Percentiles rank a stretch among this genome's conserved stretches.
phyloP scores from a whole-genome alignment of 805 yeast genomes.

The Pichia pseudocactophila region DNA sequence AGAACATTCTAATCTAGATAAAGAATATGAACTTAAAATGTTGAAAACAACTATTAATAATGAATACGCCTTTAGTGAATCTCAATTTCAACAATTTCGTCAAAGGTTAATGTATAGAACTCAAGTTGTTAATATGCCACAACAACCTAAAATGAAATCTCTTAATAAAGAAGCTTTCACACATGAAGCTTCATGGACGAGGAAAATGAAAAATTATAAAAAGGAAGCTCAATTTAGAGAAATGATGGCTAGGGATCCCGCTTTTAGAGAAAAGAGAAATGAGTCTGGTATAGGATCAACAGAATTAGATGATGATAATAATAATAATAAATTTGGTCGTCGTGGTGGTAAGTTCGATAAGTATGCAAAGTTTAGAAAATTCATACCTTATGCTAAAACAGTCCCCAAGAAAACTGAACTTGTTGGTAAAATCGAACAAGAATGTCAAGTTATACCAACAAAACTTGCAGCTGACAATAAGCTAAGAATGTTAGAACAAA shows the following conservation, averaged over 20 bases:
- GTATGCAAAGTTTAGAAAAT: slow-evolving; percentile 26
- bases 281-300: slow-evolving; percentile 27
- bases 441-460: slow-evolving; percentile 81
- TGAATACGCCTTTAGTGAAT: slow-evolving; percentile 82
- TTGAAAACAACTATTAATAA: slow-evolving; percentile 75
- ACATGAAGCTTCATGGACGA: slow-evolving; percentile 27
- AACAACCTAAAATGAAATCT: slow-evolving; percentile 39
- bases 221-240: slow-evolving; percentile 13
- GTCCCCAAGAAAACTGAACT: slow-evolving; percentile 83
- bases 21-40: slow-evolving; percentile 71
- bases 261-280: slow-evolving; percentile 6
- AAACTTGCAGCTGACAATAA: slow-evolving; percentile 60
- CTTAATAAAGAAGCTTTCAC: slow-evolving; percentile 29
- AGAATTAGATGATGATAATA: slow-evolving; percentile 3
- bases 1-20: slow-evolving; percentile 58
- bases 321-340: slow-evolving; percentile 6
- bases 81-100: slow-evolving; percentile 57
- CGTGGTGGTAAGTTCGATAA: slow-evolving; percentile 10
- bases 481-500: slow-evolving; percentile 43
- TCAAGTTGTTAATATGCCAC: slow-evolving; percentile 43
- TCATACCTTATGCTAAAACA: slow-evolving; percentile 76
- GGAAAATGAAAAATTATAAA: slow-evolving; percentile 17
- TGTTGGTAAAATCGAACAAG: slow-evolving; percentile 84
- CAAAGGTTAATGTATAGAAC: slow-evolving; percentile 39
- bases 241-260: slow-evolving; percentile 15